phyloP scores from a whole-genome alignment of 257 asterid species.

The Handroanthus guayacan region DNA sequence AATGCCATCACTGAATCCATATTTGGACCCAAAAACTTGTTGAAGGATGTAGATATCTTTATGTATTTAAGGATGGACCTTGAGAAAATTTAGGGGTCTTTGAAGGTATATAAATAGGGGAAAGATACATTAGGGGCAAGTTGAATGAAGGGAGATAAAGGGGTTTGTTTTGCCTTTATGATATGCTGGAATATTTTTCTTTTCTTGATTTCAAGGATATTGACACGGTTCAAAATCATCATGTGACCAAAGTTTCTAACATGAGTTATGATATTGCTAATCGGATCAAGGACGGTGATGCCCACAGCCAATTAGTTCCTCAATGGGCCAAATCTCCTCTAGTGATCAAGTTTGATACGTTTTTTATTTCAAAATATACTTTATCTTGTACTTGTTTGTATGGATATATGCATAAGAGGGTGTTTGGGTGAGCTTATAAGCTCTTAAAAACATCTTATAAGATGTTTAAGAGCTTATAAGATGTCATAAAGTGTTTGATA shows the following conservation, averaged over 20 bases:
- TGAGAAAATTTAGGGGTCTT: neutral
- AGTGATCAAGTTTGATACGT: too few relatives aligned
- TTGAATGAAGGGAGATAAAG: conserved; percentile 13
- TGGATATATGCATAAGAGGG: too few relatives aligned
- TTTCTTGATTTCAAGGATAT: neutral
- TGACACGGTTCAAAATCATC: neutral
- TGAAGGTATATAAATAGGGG: conserved; percentile 16
- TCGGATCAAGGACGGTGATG: neutral
- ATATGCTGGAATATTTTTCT: conserved; percentile 29
- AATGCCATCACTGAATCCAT: conserved; percentile 55
- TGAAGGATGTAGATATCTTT: neutral
- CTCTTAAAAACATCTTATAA: too few relatives aligned
- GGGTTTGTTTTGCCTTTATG: conserved; percentile 1
- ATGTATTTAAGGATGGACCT: neutral
- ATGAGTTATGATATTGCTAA: neutral
- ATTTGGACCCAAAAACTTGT: neutral
- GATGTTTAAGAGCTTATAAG: too few relatives aligned
- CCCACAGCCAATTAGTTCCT: neutral
- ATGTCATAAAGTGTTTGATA: too few relatives aligned
- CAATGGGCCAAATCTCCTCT: neutral
- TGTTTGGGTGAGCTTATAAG: too few relatives aligned
- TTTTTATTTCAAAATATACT: too few relatives aligned
- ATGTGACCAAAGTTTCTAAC: neutral
- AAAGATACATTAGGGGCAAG: conserved; percentile 13
- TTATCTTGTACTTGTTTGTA: too few relatives aligned